Evolutionary conservation across 2,329 filamentous ascomycete genomes (phyloP), one percentile per base, ranked within the genome.

Genomic region (Nemania diffusa): DNA sequence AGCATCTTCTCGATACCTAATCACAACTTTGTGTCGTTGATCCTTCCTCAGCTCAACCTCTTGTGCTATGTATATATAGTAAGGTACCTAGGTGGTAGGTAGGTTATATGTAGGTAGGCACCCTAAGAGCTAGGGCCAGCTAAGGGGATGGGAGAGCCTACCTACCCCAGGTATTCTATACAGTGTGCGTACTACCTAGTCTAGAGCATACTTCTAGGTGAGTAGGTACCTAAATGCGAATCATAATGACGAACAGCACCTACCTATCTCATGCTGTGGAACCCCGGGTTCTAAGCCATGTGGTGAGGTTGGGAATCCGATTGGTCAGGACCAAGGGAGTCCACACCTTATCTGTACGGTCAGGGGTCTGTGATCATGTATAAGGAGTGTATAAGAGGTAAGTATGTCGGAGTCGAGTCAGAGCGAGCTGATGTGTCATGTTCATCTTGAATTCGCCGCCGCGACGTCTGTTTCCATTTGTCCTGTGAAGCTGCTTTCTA

Each of bases 281-380:
- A 61, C 37, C 44, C 69, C 44, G 57, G 29, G 13, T 15, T 11
- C 11, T 17, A 37, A 37, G 9, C 60, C 60, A 64, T 64, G 61
- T 65, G 65, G 51, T 68, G 70, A 72, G 70, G 73, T 70, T 72
- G 44, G n/a, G 13, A 29, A 27, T 63, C 62, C 70, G 71, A 78
- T 79, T 79, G 77, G 76, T 44, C 56, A 26, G 26, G 42, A 11
- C 50, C 52, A 20, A 20, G 27, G 53, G 62, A 64, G 48, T 57
- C 53, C 42, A 55, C 29, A 50, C 26, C 56, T 59, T 64, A 65
- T 65, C 63, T 62, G 51, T 27, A 26, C 13, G n/a, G 57, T 57
- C 42, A 57, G 57, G 51, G 51, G 56, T 44, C 11, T 20, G 44
- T 46, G 44, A 46, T 17, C 15, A 2, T 34, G 17, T 13, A 15